phyloP scores from a whole-genome alignment of 176 grass and related monocot genomes.

The Ampelocalamus luodianensis region DNA sequence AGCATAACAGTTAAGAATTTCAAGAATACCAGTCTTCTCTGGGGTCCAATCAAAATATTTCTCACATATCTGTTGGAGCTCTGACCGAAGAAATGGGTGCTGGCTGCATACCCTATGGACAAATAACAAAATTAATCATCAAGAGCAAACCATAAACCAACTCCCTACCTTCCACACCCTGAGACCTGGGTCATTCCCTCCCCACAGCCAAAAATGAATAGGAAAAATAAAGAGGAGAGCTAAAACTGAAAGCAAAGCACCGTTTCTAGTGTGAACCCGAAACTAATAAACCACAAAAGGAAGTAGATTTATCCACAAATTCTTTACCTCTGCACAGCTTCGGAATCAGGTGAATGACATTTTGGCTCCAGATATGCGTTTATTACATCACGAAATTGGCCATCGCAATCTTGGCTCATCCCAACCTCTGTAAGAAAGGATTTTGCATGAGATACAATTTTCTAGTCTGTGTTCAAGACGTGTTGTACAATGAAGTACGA shows the following conservation, averaged over 20 bases:
- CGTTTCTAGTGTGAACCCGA: not conserved
- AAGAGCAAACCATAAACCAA: conserved; percentile 6
- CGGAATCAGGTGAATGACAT: conserved; percentile 83
- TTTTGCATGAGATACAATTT: not conserved
- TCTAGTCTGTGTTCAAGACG: not conserved
- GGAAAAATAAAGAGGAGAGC: not conserved
- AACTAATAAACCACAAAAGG: conserved; percentile 17
- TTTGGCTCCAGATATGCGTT: conserved; percentile 92
- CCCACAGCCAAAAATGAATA: not conserved
- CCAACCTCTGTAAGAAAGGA: conserved; percentile 51
- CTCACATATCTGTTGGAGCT: conserved; percentile 79
- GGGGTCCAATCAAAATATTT: conserved; percentile 77
- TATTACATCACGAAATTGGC: conserved; percentile 64
- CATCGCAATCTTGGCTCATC: conserved; percentile 43
- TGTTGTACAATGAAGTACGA: not conserved
- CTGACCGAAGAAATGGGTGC: conserved; percentile 58
- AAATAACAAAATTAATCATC: conserved; percentile 33
- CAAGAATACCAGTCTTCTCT: conserved; percentile 75
- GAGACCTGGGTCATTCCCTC: conserved; percentile 12
- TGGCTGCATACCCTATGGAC: conserved; percentile 61
- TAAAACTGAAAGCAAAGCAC: not conserved
- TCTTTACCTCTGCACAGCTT: conserved; percentile 73
- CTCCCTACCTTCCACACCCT: not conserved
- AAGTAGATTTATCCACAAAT: conserved; percentile 31
- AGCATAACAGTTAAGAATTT: conserved; percentile 21